Percentiles rank a stretch among this genome's conserved stretches.
phyloP scores from a whole-genome alignment of 2,329 filamentous ascomycete genomes.

The Verticillium isaacii region DNA sequence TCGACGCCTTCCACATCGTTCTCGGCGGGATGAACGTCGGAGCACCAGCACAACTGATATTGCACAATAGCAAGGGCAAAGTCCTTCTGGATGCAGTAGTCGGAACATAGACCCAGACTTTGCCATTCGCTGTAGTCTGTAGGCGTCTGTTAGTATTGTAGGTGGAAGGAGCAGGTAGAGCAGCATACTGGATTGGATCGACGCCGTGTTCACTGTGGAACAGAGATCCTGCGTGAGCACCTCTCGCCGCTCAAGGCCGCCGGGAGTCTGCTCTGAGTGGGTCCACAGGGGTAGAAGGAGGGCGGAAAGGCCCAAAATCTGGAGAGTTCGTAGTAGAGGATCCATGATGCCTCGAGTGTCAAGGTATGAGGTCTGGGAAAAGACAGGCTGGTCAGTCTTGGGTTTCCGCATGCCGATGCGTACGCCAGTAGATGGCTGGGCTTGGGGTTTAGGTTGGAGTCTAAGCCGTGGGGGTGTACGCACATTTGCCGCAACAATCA shows the following conservation, averaged over 20 bases:
- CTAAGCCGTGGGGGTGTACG: neutral
- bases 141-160: neutral
- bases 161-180: neutral
- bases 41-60: constrained; percentile 67
- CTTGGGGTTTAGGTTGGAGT: neutral
- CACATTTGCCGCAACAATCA: neutral
- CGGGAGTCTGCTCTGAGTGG: neutral
- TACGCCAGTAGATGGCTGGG: neutral
- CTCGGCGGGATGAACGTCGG: constrained; percentile 57
- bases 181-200: constrained; percentile 23
- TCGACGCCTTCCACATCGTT: constrained; percentile 22
- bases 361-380: neutral
- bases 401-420: neutral
- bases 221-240: constrained; percentile 20
- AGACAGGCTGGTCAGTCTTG: neutral
- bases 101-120: constrained; percentile 64
- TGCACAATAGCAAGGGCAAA: constrained; percentile 68
- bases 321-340: neutral
- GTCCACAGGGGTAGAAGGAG: neutral
- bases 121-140: constrained; percentile 55
- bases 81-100: constrained; percentile 45
- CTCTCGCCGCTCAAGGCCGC: neutral
- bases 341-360: neutral
- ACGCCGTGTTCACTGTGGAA: constrained; percentile 30
- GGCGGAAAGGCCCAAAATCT: neutral